A percentile compares a stretch with the other conserved stretches of the same genome.
phyloP scores from a whole-genome alignment of 176 grass and related monocot species.

The Oryza coarctata region DNA sequence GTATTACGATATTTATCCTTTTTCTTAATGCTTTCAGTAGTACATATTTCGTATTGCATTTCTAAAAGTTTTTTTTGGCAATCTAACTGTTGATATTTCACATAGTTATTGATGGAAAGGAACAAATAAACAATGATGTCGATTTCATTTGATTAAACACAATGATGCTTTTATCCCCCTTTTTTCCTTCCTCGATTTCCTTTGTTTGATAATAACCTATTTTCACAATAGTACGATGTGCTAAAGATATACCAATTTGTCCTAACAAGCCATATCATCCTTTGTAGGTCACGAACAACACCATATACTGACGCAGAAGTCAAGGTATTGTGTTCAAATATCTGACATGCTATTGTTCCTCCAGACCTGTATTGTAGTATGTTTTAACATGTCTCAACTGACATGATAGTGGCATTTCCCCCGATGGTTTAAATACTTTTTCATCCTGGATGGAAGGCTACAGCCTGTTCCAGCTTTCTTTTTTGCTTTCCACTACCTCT shows the following conservation, averaged over 20 bases:
- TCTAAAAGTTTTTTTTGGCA: background rate
- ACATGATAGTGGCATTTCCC: background rate
- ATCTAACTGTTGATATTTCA: background rate
- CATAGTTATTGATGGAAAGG: slow-evolving; percentile 2
- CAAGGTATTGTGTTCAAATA: slow-evolving; percentile 62
- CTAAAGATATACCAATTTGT: background rate
- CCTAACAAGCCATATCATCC: slow-evolving; percentile 9
- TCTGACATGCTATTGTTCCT: background rate
- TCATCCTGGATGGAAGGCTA: background rate
- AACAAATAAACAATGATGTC: background rate
- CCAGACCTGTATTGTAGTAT: background rate
- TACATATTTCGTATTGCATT: background rate
- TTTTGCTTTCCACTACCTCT: background rate
- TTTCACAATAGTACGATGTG: background rate
- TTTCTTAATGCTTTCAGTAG: no score
- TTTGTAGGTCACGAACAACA: slow-evolving; percentile 59
- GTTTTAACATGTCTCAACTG: slow-evolving; percentile 18
- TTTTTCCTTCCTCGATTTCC: background rate
- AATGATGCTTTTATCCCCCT: background rate
- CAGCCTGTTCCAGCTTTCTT: background rate
- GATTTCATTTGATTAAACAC: background rate
- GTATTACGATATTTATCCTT: no score
- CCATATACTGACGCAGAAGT: slow-evolving; percentile 94
- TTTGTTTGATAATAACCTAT: background rate
- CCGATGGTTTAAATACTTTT: background rate